Conservation (phyloP, 805 yeast genomes). For the Metschnikowia arizonensis region DNA sequence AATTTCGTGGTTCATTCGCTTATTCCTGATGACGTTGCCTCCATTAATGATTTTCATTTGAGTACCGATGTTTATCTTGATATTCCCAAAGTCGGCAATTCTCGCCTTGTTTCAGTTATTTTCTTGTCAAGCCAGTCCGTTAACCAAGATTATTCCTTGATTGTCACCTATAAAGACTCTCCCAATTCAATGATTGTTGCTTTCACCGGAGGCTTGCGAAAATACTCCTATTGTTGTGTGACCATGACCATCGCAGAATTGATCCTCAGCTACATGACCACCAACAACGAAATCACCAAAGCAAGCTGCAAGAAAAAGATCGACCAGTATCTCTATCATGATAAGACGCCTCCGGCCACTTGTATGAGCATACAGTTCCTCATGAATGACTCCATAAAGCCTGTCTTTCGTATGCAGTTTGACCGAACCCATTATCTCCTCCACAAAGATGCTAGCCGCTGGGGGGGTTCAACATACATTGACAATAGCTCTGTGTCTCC, state of each 20-base stretch:
- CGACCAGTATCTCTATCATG: constrained; percentile 20
- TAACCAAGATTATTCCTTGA: constrained; percentile 27
- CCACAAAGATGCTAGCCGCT: constrained; percentile 20
- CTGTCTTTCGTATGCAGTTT: constrained; percentile 27
- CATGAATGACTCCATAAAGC: constrained; percentile 24
- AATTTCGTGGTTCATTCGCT: constrained; percentile 33
- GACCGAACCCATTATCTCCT: constrained; percentile 31
- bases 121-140: constrained; percentile 22
- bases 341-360: constrained; percentile 20
- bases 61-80: constrained; percentile 34
- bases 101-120: constrained; percentile 20
- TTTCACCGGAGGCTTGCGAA: constrained; percentile 40
- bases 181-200: constrained; percentile 31
- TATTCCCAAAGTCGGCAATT: constrained; percentile 21
- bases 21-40: constrained; percentile 32
- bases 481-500: constrained; percentile 11
- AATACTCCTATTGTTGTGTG: constrained; percentile 35
- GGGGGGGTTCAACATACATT: constrained; percentile 6
- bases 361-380: constrained; percentile 29
- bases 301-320: constrained; percentile 16
- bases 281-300: neutral
- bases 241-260: constrained; percentile 25
- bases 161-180: constrained; percentile 27
- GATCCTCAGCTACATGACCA: constrained; percentile 9
- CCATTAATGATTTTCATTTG: constrained; percentile 30